These are phyloP conservation scores for Alloteropsis semialata DNA, from an alignment of 176 grass and related monocot species.

Conservation along the genomic window DNA sequence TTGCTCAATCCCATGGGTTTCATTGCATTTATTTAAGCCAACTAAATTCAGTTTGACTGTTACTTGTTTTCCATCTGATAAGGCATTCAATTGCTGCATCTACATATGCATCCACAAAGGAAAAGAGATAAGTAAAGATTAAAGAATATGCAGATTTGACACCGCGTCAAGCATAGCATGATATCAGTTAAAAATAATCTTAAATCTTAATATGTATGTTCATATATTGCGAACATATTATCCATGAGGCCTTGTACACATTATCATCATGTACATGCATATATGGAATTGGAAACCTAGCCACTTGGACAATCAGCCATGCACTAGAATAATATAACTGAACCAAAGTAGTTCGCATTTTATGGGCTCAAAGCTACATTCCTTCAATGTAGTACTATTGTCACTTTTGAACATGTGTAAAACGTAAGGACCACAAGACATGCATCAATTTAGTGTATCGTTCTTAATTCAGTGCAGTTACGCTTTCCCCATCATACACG, in stretches of 20 bases:
- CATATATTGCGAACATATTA: background rate
- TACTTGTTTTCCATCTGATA: background rate
- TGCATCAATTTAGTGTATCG: background rate
- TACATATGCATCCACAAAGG: background rate
- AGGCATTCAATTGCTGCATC: background rate
- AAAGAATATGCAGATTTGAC: background rate
- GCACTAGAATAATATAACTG: slow-evolving; percentile 10
- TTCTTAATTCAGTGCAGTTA: slow-evolving; percentile 27
- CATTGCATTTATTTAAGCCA: background rate
- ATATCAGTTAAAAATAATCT: background rate
- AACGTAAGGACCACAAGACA: background rate
- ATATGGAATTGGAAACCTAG: background rate
- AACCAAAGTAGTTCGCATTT: slow-evolving; percentile 9
- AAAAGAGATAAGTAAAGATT: background rate
- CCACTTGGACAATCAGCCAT: background rate
- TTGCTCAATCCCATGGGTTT: background rate
- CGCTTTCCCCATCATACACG: background rate
- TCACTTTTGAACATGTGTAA: background rate
- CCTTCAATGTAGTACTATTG: background rate
- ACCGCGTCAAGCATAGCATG: background rate
- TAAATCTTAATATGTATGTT: background rate
- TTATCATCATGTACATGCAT: background rate
- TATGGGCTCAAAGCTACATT: background rate
- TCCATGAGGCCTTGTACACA: background rate
- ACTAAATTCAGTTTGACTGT: background rate